Base-by-base conservation (phyloP, 768 basidiomycete species). In the Chalciporus sphaerocephalus region DNA sequence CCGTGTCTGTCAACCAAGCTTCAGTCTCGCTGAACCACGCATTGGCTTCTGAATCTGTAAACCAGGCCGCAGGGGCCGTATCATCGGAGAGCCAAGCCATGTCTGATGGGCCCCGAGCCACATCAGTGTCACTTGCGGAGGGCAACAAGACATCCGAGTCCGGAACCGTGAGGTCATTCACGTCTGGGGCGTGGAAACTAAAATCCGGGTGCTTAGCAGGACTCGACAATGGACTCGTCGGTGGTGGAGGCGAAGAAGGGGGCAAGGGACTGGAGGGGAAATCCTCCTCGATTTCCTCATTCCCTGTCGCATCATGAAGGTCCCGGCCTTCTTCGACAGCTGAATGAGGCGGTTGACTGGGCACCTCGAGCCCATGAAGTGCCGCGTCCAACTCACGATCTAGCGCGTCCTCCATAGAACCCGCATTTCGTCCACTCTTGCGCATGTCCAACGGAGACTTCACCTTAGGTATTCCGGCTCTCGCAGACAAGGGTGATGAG, bases 191-290 rank as follows among this genome's bases (percentile, higher is more conserved):
- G 23, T 50, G 34, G 18, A 28, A 22, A n/a, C 28, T 12, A 20
- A 37, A 24, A 18, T 50, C 28, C 16, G 28, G 17, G 9, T 13
- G 24, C 15, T 48, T 58, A 18, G 20, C 20, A 13, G 61, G 58
- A 32, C 61, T 62, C 18, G 61, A 67, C 47, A 66, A 49, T 6
- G 80, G 79, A 54, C 81, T 83, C 13, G 70, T 71, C 7, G 76
- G 78, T 7, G 76, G 73, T 10, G 71, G 78, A 5, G 81, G 80
- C 10, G 82, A 83, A 6, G 82, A 81, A 15, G 82, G 80, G 17
- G 81, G 80, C 2, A 83, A 65, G 13, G 77, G 76, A 38, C 69
- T 68, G 69, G 76, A 74, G 70, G 49, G 48, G 13, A 49, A 48
- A 18, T 48, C 56, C 5, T 41, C 46, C 32, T 52, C 3, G 23